Percentiles rank a stretch among this genome's conserved stretches.
Evolutionary conservation across 208 protist species (phyloP).

Genomic region (Trypanosoma rangeli): DNA sequence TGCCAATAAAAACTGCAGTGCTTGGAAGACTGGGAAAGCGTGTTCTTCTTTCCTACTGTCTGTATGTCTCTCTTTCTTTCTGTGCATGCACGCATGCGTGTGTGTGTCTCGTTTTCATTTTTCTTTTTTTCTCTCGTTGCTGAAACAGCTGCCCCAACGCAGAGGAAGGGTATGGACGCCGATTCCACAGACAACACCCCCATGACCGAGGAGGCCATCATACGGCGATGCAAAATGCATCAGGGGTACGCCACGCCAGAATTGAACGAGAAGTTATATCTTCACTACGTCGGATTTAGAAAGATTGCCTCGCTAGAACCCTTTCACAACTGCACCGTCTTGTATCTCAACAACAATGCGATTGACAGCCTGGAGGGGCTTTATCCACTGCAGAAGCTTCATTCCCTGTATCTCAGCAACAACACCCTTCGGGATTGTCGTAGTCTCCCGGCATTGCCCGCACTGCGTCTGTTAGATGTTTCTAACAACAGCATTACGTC

Average conservation of each 20-base stretch:
- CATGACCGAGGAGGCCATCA: slow-evolving; percentile 65
- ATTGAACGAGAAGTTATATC: slow-evolving; percentile 93
- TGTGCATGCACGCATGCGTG: neutral
- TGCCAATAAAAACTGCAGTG: neutral
- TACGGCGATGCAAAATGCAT: slow-evolving; percentile 63
- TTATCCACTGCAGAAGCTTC: slow-evolving; percentile 47
- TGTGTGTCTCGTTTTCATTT: neutral
- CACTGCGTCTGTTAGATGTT: slow-evolving; percentile 82
- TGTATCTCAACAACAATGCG: slow-evolving; percentile 93
- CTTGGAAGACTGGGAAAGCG: neutral
- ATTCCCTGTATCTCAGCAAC: slow-evolving; percentile 83
- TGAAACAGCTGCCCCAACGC: neutral
- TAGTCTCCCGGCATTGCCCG: slow-evolving; percentile 57
- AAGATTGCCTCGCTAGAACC: slow-evolving; percentile 63
- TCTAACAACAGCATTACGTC: slow-evolving; percentile 70
- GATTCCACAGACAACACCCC: neutral
- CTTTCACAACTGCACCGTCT: slow-evolving; percentile 77
- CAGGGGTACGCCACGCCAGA: slow-evolving; percentile 84
- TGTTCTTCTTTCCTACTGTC: neutral
- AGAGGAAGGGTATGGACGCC: neutral
- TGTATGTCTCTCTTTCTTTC: slow-evolving; percentile 5
- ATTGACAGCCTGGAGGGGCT: slow-evolving; percentile 81
- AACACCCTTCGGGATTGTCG: slow-evolving; percentile 78
- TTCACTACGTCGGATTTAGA: slow-evolving; percentile 88
- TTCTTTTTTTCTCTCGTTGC: neutral